A percentile compares a stretch with the other conserved stretches of the same genome.
These are phyloP conservation scores for Sicyos baderoa DNA, from an alignment of 306 rosid species.

Conservation along the genomic window DNA sequence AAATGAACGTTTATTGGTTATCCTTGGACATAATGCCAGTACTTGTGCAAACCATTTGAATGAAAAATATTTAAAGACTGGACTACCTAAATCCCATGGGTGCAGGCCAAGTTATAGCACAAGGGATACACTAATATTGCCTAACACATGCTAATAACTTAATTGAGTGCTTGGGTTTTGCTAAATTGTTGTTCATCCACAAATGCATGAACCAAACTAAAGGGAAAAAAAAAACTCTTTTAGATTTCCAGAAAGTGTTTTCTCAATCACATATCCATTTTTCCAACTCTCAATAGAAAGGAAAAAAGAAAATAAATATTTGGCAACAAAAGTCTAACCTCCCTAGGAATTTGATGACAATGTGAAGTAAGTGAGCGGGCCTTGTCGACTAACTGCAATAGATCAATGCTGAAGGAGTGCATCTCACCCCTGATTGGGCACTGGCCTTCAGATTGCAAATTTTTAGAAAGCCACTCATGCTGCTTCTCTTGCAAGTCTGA, in stretches of 20 bases:
- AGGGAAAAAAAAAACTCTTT: not conserved
- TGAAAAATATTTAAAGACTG: not conserved
- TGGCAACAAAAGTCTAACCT: slow-evolving; percentile 35
- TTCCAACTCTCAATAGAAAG: not conserved
- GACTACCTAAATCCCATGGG: not conserved
- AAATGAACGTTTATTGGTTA: not conserved
- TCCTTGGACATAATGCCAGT: not conserved
- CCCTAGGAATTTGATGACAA: slow-evolving; percentile 27
- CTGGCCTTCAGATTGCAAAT: slow-evolving; percentile 40
- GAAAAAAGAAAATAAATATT: not conserved
- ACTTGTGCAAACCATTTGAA: not conserved
- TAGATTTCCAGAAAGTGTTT: not conserved
- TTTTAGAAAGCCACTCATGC: slow-evolving; percentile 27
- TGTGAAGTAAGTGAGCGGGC: slow-evolving; percentile 18
- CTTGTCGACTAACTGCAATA: slow-evolving; percentile 28
- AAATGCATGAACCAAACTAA: not conserved
- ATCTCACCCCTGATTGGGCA: slow-evolving; percentile 48
- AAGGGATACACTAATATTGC: not conserved
- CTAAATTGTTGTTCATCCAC: not conserved
- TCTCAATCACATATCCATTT: not conserved
- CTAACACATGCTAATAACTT: not conserved
- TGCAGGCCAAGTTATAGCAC: not conserved
- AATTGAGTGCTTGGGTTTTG: not conserved
- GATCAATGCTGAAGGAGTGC: slow-evolving; percentile 29
- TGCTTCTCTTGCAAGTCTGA: slow-evolving; percentile 36